A percentile compares a stretch with the other conserved stretches of the same genome.
Evolutionary conservation across 2,329 filamentous ascomycete species (phyloP).

Genomic region (Fusarium nanum): DNA sequence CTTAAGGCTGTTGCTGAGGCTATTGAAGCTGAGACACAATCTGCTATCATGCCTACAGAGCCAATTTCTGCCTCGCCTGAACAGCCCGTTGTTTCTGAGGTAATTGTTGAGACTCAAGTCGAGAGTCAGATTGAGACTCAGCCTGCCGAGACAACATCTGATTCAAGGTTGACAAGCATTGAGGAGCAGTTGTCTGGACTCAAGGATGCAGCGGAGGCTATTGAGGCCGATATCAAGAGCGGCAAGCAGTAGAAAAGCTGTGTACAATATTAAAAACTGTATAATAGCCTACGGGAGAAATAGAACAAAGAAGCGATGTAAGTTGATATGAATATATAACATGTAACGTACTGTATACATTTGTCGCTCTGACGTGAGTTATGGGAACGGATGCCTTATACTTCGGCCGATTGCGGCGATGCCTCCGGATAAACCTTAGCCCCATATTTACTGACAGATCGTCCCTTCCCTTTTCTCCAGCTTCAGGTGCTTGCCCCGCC

Average conservation of each 20-base stretch:
- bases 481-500: constrained; percentile 19
- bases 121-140: constrained; percentile 1
- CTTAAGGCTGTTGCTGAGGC: not conserved
- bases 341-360: constrained; percentile 15
- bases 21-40: not conserved
- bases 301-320: constrained; percentile 32
- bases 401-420: constrained; percentile 30
- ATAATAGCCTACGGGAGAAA: constrained; percentile 38
- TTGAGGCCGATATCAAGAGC: constrained; percentile 41
- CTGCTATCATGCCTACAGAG: not conserved
- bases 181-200: constrained; percentile 39
- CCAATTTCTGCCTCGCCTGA: not conserved
- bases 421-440: constrained; percentile 34
- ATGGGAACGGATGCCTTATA: not conserved
- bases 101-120: not conserved
- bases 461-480: constrained; percentile 15
- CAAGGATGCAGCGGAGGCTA: constrained; percentile 33
- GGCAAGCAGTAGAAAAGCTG: constrained; percentile 39
- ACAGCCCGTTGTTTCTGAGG: not conserved
- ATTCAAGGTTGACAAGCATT: constrained; percentile 29
- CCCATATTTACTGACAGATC: constrained; percentile 9
- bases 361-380: not conserved
- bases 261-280: constrained; percentile 44
- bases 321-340: constrained; percentile 27
- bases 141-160: constrained; percentile 1